Conservation (phyloP, 1,284 basidiomycete species). For the Dichomitus squalens region DNA sequence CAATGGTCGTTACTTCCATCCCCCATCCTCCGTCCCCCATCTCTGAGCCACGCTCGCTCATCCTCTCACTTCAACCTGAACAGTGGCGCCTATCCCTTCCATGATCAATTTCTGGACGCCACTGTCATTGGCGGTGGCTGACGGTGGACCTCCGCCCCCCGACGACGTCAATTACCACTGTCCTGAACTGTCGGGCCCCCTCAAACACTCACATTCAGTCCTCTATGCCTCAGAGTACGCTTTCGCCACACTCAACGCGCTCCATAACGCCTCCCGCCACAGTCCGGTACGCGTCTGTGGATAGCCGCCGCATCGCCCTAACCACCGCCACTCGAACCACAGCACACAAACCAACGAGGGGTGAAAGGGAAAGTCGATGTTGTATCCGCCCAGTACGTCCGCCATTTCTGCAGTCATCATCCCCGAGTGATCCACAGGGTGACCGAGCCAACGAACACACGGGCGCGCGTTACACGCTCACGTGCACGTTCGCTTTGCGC, state of each 20-base stretch:
- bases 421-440: neutral
- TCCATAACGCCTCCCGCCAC: neutral
- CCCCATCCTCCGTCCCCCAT: too few relatives aligned
- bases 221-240: neutral
- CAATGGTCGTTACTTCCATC: too few relatives aligned
- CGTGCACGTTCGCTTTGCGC: neutral
- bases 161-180: neutral
- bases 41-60: too few relatives aligned
- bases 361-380: neutral
- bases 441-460: neutral
- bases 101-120: too few relatives aligned
- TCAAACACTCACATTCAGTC: neutral
- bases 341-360: neutral
- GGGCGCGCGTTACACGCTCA: neutral
- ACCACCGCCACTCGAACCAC: neutral
- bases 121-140: neutral
- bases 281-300: neutral
- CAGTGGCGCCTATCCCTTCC: too few relatives aligned
- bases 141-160: neutral
- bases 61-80: too few relatives aligned
- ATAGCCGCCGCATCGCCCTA: neutral
- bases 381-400: neutral
- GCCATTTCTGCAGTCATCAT: neutral
- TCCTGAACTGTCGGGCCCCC: neutral
- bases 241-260: neutral